Conservation (phyloP, 305 asterid genomes). For the Fraxinus platypoda region DNA sequence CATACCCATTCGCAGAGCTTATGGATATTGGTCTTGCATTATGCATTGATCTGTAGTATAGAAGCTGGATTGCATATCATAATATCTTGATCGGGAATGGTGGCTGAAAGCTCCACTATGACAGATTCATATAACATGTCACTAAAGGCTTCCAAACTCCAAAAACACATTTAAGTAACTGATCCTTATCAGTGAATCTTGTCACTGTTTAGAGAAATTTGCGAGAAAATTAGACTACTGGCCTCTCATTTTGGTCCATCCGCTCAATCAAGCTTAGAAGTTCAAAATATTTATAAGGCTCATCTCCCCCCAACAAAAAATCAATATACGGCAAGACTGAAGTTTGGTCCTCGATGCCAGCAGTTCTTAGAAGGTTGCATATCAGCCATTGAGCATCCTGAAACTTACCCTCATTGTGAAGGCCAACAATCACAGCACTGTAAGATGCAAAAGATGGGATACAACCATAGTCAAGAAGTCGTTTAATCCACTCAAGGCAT, state of each 20-base stretch:
- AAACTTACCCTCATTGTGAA: constrained; percentile 28
- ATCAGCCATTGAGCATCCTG: constrained; percentile 32
- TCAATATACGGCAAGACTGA: constrained; percentile 28
- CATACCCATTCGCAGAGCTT: neutral
- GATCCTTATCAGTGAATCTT: neutral
- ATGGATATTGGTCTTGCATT: neutral
- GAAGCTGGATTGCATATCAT: neutral
- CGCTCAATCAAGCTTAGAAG: constrained; percentile 24
- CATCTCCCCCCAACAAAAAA: constrained; percentile 32
- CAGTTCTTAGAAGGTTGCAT: constrained; percentile 23
- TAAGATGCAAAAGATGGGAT: constrained; percentile 22
- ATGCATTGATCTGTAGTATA: neutral
- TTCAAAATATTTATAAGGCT: constrained; percentile 13
- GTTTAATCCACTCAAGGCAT: constrained; percentile 32
- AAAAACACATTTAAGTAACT: neutral
- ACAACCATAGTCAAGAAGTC: constrained; percentile 21
- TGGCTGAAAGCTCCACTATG: neutral
- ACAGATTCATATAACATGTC: neutral
- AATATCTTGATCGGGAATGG: neutral
- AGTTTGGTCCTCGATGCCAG: constrained; percentile 32
- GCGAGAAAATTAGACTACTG: neutral
- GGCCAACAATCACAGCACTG: constrained; percentile 30
- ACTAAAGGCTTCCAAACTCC: neutral
- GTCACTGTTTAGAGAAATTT: neutral
- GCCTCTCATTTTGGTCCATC: constrained; percentile 32